These are phyloP conservation scores for Fusarium verticillioides DNA, from an alignment of 2,329 filamentous ascomycete genomes.

Conservation along the genomic window DNA sequence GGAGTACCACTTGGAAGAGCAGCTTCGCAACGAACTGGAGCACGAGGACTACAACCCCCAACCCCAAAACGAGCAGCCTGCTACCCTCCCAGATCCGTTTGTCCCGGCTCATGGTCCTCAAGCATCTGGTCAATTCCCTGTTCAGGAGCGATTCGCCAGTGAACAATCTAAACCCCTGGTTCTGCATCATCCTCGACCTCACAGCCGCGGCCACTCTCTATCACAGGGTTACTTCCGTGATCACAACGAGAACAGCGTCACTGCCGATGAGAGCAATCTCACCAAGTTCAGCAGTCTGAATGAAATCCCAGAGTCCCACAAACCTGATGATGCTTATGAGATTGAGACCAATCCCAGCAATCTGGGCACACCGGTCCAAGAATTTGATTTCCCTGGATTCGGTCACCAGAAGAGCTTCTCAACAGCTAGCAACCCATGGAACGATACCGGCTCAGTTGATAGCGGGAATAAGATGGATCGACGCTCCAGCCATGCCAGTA, in stretches of 20 bases:
- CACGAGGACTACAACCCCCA: conserved; percentile 81
- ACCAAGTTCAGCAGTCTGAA: conserved; percentile 52
- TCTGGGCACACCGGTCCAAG: conserved; percentile 70
- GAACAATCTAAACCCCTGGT: conserved; percentile 65
- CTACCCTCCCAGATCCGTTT: conserved; percentile 38
- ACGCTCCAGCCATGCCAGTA: conserved; percentile 69
- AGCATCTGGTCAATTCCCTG: conserved; percentile 60
- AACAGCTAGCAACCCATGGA: conserved; percentile 72
- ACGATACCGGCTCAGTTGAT: conserved; percentile 57
- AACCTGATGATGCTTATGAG: conserved; percentile 68
- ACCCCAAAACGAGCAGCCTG: conserved; percentile 50
- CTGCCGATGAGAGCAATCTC: conserved; percentile 39
- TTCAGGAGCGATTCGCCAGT: conserved; percentile 63
- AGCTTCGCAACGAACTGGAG: conserved; percentile 81
- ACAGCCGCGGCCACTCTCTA: conserved; percentile 77
- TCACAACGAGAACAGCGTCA: conserved; percentile 55
- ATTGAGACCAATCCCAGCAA: conserved; percentile 81
- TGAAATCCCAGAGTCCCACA: conserved; percentile 53
- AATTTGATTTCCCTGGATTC: conserved; percentile 59
- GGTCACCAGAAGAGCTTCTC: conserved; percentile 67
- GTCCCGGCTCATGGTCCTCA: conserved; percentile 54
- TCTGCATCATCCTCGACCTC: conserved; percentile 78
- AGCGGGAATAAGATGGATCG: conserved; percentile 50
- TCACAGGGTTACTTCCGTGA: conserved; percentile 74
- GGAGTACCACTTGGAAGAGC: conserved; percentile 85